phyloP scores from a whole-genome alignment of 2,329 filamentous ascomycete species.

The Arthrobotrys musiformis region DNA sequence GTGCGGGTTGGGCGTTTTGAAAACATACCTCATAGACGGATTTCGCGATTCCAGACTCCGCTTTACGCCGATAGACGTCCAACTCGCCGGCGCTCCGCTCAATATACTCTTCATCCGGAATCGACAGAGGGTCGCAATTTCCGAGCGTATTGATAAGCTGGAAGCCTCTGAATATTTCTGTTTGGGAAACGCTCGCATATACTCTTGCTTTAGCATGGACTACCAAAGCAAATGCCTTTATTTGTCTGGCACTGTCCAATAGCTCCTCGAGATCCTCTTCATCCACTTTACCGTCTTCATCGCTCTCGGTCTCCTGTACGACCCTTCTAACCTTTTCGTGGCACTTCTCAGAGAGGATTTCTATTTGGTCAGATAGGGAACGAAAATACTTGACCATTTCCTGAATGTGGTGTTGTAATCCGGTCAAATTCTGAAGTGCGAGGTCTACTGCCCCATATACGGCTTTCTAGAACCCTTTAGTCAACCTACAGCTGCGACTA shows the following conservation, averaged over 20 bases:
- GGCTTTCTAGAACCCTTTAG: not conserved
- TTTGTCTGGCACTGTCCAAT: not conserved
- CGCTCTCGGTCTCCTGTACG: not conserved
- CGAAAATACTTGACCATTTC: constrained; percentile 8
- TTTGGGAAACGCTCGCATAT: not conserved
- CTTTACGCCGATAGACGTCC: not conserved
- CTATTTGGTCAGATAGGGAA: not conserved
- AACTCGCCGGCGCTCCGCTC: constrained; percentile 5
- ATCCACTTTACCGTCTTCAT: not conserved
- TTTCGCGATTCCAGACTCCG: not conserved
- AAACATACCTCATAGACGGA: not conserved
- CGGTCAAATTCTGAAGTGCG: not conserved
- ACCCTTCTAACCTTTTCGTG: not conserved
- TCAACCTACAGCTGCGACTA: not conserved
- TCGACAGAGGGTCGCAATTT: not conserved
- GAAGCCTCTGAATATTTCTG: constrained; percentile 3
- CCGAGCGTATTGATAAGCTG: not conserved
- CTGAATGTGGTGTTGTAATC: not conserved
- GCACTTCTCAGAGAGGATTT: constrained; percentile 3
- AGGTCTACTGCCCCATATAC: not conserved
- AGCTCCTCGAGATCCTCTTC: not conserved
- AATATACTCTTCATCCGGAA: not conserved
- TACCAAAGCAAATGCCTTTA: constrained; percentile 3
- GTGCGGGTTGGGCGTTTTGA: not conserved
- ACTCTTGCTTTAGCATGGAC: not conserved